phyloP scores from a whole-genome alignment of 768 basidiomycete genomes.

The Zangia roseola region DNA sequence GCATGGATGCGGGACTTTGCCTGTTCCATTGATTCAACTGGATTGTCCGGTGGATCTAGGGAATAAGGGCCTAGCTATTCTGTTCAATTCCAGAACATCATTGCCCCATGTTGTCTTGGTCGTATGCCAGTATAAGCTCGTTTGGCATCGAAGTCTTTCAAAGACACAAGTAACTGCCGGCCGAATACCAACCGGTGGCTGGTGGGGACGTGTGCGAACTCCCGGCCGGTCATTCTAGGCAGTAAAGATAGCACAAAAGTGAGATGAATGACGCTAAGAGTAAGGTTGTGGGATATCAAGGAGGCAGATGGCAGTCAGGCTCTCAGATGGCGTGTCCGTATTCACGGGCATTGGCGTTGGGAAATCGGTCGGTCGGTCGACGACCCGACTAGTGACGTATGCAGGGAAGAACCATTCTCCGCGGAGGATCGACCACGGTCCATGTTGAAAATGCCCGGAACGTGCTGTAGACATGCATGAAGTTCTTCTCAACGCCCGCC shows the following conservation, averaged over 20 bases:
- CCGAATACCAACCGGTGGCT: conserved; percentile 7
- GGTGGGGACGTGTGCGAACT: no score
- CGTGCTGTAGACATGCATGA: no score
- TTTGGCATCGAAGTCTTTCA: conserved; percentile 14
- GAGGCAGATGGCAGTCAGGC: conserved; percentile 9
- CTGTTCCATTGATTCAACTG: conserved; percentile 55
- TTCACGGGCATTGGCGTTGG: conserved; percentile 36
- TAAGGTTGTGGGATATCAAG: background rate
- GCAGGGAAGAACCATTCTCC: no score
- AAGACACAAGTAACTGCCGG: background rate
- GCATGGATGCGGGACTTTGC: conserved; percentile 84
- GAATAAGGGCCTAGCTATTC: conserved; percentile 86
- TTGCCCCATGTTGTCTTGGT: conserved; percentile 86
- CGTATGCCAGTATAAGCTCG: conserved; percentile 48
- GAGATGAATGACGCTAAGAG: conserved; percentile 13
- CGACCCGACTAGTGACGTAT: no score
- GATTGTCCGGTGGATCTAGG: conserved; percentile 52
- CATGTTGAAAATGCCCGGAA: no score
- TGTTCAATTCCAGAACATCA: conserved; percentile 93
- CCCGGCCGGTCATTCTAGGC: conserved; percentile 12
- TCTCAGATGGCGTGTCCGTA: conserved; percentile 1
- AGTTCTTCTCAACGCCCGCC: no score
- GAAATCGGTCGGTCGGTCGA: conserved; percentile 92
- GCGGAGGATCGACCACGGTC: no score
- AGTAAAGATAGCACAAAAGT: conserved; percentile 22